phyloP scores from a whole-genome alignment of 2,329 filamentous ascomycete species.

The Colletotrichum tropicicola region DNA sequence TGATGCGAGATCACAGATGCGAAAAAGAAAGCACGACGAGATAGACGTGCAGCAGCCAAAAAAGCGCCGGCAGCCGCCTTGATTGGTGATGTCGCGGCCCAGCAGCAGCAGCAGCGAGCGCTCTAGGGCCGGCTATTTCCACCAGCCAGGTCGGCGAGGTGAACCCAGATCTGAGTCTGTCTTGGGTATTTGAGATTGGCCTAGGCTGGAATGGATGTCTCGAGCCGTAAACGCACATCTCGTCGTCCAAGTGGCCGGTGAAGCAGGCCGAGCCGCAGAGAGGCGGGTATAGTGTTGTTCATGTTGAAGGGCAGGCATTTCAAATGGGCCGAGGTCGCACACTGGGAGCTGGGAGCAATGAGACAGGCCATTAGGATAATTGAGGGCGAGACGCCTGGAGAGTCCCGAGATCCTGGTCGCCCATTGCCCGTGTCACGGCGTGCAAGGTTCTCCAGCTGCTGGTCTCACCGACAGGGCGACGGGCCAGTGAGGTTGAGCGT shows the following conservation, averaged over 20 bases:
- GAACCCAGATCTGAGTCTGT: slow-evolving; percentile 4
- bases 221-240: not conserved
- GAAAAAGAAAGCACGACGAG: slow-evolving; percentile 10
- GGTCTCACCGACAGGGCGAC: no score
- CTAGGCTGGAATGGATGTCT: not conserved
- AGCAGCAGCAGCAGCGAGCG: not conserved
- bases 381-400: no score
- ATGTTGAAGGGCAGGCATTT: no score
- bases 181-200: slow-evolving; percentile 12
- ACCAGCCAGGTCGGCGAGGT: not conserved
- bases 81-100: not conserved
- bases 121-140: slow-evolving; percentile 3
- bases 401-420: no score
- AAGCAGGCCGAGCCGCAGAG: no score
- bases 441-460: no score
- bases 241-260: not conserved
- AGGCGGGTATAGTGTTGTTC: no score
- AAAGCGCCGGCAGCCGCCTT: not conserved
- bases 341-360: no score
- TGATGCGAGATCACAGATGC: slow-evolving; percentile 9
- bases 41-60: not conserved
- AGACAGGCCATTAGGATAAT: no score
- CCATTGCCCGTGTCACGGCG: no score
- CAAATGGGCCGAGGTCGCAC: no score
- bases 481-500: no score